Evolutionary conservation across 805 yeast genomes (phyloP).

Genomic region (Yarrowia sp.): DNA sequence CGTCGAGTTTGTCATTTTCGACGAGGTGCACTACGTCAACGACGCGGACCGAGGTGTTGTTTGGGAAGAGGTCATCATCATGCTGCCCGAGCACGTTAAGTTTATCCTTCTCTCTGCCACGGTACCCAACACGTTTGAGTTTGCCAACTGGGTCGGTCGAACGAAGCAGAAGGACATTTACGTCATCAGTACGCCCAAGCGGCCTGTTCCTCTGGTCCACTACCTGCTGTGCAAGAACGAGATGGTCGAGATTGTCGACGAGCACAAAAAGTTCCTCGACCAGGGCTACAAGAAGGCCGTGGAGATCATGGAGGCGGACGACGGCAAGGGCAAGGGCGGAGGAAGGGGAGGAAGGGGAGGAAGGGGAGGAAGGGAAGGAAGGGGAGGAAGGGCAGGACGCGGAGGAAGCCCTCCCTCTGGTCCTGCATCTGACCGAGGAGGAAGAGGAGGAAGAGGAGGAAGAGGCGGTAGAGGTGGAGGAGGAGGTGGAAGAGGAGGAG

Average conservation of each 20-base stretch:
- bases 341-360: constrained; percentile 38
- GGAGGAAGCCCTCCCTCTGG: constrained; percentile 36
- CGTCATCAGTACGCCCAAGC: constrained; percentile 91
- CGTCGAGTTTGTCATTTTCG: constrained; percentile 95
- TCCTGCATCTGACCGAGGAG: constrained; percentile 36
- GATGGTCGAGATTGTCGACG: constrained; percentile 68
- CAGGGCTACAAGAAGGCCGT: constrained; percentile 50
- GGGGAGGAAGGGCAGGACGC: constrained; percentile 38
- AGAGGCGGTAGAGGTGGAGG: constrained; percentile 37
- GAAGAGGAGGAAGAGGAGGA: constrained; percentile 39
- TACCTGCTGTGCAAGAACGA: constrained; percentile 78
- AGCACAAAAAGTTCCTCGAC: constrained; percentile 67
- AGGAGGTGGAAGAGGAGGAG: constrained; percentile 36
- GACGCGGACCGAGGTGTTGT: constrained; percentile 98
- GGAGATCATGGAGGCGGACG: constrained; percentile 45
- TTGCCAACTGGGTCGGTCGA: constrained; percentile 98
- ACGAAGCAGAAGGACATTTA: constrained; percentile 94
- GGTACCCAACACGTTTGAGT: constrained; percentile 96
- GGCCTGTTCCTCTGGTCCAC: constrained; percentile 94
- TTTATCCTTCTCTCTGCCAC: constrained; percentile 91
- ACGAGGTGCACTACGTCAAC: constrained; percentile 96
- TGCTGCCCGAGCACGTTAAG: constrained; percentile 95
- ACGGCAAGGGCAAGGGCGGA: constrained; percentile 36
- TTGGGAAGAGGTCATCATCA: constrained; percentile 98
- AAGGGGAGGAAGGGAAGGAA: constrained; percentile 37